Base-by-base conservation (phyloP, 2,329 filamentous ascomycete genomes). In the Sphaerulina musiva region DNA sequence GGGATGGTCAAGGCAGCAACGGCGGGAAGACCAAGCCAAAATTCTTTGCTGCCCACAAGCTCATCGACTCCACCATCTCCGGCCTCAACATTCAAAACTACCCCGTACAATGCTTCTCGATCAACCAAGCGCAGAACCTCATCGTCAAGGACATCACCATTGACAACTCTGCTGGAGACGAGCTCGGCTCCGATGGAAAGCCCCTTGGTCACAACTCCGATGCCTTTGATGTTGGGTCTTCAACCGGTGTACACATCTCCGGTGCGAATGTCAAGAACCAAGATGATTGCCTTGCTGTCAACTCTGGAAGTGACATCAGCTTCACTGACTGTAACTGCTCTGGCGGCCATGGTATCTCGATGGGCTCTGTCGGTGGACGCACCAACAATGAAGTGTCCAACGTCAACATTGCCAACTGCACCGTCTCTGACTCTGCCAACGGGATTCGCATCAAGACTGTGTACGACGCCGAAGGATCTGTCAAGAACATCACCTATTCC, bases 381-480 rank as follows among this genome's bases (percentile, higher is more conserved):
- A 61, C 61, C 50, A 70, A 80, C 68, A 82, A 82, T 69, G 55
- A 62, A 6, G 81, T 84, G 49, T 66, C 74, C 26, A 75, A 72
- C 48, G 74, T 84, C n/a, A 72, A 70, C 23, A 78, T 84, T 59
- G 65, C 72, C 34, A 70, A 74, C 56, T 75, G 72, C 8, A 73
- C 68, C 17, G 73, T 83, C 57, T 66, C 61, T 55, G 70, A 82
- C 66, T 81, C 78, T 0, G 67, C 75, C 48, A 81, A 82, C 66
- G 80, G 79, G 51, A 69, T 80, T 51, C 78, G 79, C 53, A 76
- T 82, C 69, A 83, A 83, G 72, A 78, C 76, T 11, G 74, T 77
- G 29, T 73, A 68, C 43, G 73, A 69, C 46, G 73, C 72, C 8
- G 80, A 74, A 68, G 80, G 80, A 38, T 70, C 70, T n/a, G 76